Evolutionary conservation across 768 basidiomycete species (phyloP).

Genomic region (Cyathus striatus): DNA sequence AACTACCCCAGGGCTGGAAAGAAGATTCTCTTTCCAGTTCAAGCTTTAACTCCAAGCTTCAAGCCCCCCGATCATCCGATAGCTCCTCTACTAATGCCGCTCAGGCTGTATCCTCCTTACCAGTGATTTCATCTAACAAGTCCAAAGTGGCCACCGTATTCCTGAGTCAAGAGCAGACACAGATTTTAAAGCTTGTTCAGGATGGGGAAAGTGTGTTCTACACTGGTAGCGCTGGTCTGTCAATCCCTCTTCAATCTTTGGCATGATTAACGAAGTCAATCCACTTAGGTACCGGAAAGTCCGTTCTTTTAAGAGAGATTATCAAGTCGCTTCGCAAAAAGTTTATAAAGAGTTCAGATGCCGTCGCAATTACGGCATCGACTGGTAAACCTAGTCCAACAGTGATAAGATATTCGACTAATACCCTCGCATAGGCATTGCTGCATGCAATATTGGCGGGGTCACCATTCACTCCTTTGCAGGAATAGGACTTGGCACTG

Average conservation of each 20-base stretch:
- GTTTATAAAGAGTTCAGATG: slow-evolving; percentile 50
- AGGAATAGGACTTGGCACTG: slow-evolving; percentile 85
- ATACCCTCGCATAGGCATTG: slow-evolving; percentile 70
- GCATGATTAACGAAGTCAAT: too few species aligned
- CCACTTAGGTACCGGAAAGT: slow-evolving; percentile 99
- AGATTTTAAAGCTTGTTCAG: slow-evolving; percentile 76
- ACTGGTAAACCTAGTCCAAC: too few species aligned
- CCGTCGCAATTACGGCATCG: slow-evolving; percentile 90
- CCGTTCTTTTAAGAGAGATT: slow-evolving; percentile 88
- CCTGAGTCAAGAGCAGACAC: slow-evolving; percentile 82
- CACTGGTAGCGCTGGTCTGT: slow-evolving; percentile 92
- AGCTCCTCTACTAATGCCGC: not conserved
- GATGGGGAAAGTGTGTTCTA: slow-evolving; percentile 82
- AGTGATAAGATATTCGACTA: too few species aligned
- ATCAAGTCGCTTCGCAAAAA: slow-evolving; percentile 67
- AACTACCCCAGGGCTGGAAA: slow-evolving; percentile 48
- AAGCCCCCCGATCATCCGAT: not conserved
- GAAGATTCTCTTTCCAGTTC: slow-evolving; percentile 29
- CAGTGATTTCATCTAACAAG: slow-evolving; percentile 13
- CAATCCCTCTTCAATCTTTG: too few species aligned
- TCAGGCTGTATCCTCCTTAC: slow-evolving; percentile 4
- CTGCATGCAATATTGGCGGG: slow-evolving; percentile 96
- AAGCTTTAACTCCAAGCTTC: slow-evolving; percentile 14
- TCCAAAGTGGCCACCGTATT: slow-evolving; percentile 39
- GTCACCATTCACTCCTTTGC: slow-evolving; percentile 93